These are phyloP conservation scores for Stemphylium lycopersici DNA, from an alignment of 2,329 filamentous ascomycete genomes.

Conservation along the genomic window DNA sequence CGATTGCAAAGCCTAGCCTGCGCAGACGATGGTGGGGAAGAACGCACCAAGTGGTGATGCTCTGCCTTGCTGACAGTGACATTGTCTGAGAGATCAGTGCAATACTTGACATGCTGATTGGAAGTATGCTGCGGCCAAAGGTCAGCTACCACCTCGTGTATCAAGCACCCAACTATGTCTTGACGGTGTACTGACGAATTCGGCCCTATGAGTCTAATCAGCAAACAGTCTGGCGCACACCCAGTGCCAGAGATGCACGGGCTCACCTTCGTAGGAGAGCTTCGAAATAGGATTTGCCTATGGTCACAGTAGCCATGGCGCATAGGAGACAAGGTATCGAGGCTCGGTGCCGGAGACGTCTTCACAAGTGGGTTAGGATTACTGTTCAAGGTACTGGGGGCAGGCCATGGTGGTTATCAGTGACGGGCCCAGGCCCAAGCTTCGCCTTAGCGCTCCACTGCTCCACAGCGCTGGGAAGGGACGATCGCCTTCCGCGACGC, in stretches of 20 bases:
- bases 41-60: conserved; percentile 64
- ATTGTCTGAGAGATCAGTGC: conserved; percentile 44
- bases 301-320: conserved; percentile 58
- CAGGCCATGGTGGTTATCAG: conserved; percentile 24
- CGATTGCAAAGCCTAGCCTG: no score
- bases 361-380: conserved; percentile 11
- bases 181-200: conserved; percentile 54
- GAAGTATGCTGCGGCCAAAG: conserved; percentile 47
- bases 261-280: conserved; percentile 66
- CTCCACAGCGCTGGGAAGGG: conserved; percentile 24
- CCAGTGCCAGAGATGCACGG: background rate
- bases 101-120: conserved; percentile 45
- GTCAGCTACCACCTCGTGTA: conserved; percentile 6
- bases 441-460: conserved; percentile 24
- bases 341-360: conserved; percentile 10
- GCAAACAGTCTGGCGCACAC: conserved; percentile 18
- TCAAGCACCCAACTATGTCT: background rate
- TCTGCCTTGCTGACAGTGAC: conserved; percentile 66
- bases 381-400: conserved; percentile 3
- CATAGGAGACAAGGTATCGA: conserved; percentile 17
- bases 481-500: conserved; percentile 13
- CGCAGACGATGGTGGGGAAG: background rate
- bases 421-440: conserved; percentile 29
- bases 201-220: conserved; percentile 49
- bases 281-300: conserved; percentile 67